A percentile compares a stretch with the other conserved stretches of the same genome.
Conservation (phyloP, 106 monocot species). For the Dioscorea zingiberensis region DNA sequence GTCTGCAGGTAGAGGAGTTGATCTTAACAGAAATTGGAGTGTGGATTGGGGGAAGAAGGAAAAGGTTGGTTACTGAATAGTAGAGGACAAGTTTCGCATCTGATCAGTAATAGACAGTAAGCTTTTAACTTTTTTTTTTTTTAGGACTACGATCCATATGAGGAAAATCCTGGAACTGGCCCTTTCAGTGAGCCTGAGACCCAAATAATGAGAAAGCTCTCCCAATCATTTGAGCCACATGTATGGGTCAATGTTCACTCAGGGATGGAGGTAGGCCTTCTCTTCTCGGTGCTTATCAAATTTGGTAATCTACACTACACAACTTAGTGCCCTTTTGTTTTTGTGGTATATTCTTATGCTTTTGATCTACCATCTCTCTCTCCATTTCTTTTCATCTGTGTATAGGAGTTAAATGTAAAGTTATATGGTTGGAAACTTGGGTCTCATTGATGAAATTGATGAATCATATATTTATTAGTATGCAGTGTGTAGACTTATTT, state of each 20-base stretch:
- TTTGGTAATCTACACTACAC: background rate
- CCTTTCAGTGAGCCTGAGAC: constrained; percentile 98
- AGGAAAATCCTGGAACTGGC: constrained; percentile 84
- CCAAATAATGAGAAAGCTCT: constrained; percentile 78
- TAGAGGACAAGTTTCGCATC: too few relatives aligned
- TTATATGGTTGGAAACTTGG: too few relatives aligned
- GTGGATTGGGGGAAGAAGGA: constrained; percentile 99
- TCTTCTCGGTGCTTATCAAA: background rate
- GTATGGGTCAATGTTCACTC: constrained; percentile 97
- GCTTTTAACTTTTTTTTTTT: background rate
- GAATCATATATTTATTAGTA: too few relatives aligned
- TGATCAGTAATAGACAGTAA: too few relatives aligned
- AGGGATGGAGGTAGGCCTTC: constrained; percentile 85
- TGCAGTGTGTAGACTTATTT: too few relatives aligned
- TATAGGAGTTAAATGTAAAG: too few relatives aligned
- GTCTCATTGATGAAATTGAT: too few relatives aligned
- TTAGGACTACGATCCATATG: constrained; percentile 99
- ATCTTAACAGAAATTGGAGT: constrained; percentile 98
- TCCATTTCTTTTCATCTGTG: background rate
- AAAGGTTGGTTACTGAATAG: constrained; percentile 41
- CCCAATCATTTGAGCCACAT: constrained; percentile 83
- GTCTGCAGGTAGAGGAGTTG: constrained; percentile 89
- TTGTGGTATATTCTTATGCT: background rate
- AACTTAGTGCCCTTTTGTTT: background rate
- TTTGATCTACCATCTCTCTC: background rate